Evolutionary conservation across 2,329 filamentous ascomycete species (phyloP).

Genomic region (Claviceps sp.): DNA sequence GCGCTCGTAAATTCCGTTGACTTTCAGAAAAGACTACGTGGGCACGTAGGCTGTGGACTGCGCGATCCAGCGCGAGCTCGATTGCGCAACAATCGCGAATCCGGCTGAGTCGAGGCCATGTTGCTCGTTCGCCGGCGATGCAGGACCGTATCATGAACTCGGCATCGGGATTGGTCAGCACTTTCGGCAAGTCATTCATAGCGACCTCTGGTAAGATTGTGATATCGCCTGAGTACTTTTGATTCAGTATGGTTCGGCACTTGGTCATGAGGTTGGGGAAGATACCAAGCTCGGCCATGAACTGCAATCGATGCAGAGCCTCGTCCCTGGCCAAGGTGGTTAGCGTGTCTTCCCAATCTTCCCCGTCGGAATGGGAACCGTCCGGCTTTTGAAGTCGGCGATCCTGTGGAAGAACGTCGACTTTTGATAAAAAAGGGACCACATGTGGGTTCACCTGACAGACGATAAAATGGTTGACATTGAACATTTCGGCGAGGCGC

Average conservation of each 20-base stretch:
- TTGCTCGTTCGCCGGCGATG: constrained; percentile 68
- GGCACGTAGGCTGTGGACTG: constrained; percentile 55
- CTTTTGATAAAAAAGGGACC: constrained; percentile 67
- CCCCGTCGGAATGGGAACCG: constrained; percentile 17
- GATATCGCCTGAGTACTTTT: constrained; percentile 90
- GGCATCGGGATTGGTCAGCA: constrained; percentile 71
- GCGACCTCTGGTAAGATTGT: constrained; percentile 77
- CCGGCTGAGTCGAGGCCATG: constrained; percentile 79
- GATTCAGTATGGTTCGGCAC: constrained; percentile 65
- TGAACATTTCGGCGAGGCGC: constrained; percentile 85
- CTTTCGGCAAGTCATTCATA: constrained; percentile 57
- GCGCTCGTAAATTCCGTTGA: constrained; percentile 43
- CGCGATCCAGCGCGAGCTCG: constrained; percentile 68
- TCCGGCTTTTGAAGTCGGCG: constrained; percentile 13
- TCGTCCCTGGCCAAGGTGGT: constrained; percentile 68
- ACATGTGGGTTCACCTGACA: constrained; percentile 95
- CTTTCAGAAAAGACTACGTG: constrained; percentile 56
- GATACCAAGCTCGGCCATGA: constrained; percentile 66
- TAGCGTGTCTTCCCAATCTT: constrained; percentile 51
- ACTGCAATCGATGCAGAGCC: constrained; percentile 65
- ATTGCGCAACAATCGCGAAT: constrained; percentile 81
- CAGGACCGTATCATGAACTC: constrained; percentile 78
- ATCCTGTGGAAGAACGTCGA: constrained; percentile 43
- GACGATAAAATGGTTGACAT: constrained; percentile 96
- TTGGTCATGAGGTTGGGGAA: constrained; percentile 72